phyloP scores from a whole-genome alignment of 2,329 filamentous ascomycete genomes.

The Clonostachys rhizophaga region DNA sequence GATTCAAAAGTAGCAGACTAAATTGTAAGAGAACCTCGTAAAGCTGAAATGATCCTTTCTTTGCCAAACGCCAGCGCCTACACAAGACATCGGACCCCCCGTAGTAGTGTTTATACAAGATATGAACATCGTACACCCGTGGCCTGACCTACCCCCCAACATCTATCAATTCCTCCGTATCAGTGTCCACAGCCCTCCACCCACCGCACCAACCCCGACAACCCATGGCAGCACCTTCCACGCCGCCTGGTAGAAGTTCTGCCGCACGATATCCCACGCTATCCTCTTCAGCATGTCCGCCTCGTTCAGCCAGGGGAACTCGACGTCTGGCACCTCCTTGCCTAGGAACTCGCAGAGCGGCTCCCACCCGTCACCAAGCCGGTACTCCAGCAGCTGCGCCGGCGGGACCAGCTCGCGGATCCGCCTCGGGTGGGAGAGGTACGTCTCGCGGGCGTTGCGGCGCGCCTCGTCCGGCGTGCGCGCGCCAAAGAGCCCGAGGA shows the following conservation, averaged over 20 bases:
- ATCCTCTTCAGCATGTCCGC: slow-evolving; percentile 4
- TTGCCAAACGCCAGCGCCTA: too few species aligned
- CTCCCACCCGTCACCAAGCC: slow-evolving; percentile 23
- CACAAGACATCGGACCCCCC: too few species aligned
- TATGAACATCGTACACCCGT: too few species aligned
- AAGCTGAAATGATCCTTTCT: too few species aligned
- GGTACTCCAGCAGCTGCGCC: slow-evolving; percentile 18
- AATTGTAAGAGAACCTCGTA: too few species aligned
- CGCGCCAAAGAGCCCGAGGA: slow-evolving; percentile 18
- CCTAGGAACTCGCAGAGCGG: slow-evolving; percentile 28
- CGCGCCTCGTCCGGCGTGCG: slow-evolving; percentile 11
- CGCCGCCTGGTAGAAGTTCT: background rate
- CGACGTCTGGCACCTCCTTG: slow-evolving; percentile 17
- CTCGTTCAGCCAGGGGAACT: slow-evolving; percentile 22
- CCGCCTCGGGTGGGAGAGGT: slow-evolving; percentile 18
- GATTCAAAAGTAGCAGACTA: too few species aligned
- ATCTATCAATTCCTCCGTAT: background rate
- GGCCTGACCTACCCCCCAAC: too few species aligned
- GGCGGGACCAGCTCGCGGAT: slow-evolving; percentile 16
- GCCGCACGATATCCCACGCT: background rate
- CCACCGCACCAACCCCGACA: background rate
- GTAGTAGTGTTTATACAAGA: too few species aligned
- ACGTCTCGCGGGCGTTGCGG: slow-evolving; percentile 11
- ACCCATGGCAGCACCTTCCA: background rate
- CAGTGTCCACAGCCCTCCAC: background rate